Evolutionary conservation across 139 green algal genomes (phyloP).

Genomic region (Mesostigma viride): DNA sequence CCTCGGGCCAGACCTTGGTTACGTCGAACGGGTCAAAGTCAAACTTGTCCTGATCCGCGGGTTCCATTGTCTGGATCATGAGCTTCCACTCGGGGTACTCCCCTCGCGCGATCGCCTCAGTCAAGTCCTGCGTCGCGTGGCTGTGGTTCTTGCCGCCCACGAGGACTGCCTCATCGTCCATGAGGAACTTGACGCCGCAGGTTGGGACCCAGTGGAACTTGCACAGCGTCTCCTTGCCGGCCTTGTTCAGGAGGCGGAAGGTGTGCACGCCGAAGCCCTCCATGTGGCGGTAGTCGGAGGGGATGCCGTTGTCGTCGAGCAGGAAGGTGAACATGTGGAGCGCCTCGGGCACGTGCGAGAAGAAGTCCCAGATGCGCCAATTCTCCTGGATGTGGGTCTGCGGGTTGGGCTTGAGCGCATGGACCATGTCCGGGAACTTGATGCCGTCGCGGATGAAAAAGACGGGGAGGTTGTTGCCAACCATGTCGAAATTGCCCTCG

Average conservation of each 20-base stretch:
- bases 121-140: constrained; percentile 90
- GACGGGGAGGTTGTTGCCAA: constrained; percentile 89
- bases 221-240: constrained; percentile 70
- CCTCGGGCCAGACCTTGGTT: constrained; percentile 75
- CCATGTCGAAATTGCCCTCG: constrained; percentile 46
- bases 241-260: constrained; percentile 73
- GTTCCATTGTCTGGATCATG: constrained; percentile 84
- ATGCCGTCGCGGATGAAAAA: constrained; percentile 92
- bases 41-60: constrained; percentile 56
- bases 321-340: constrained; percentile 94
- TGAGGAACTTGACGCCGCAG: constrained; percentile 62
- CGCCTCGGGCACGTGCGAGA: constrained; percentile 80
- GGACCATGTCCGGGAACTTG: constrained; percentile 91
- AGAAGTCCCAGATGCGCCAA: constrained; percentile 94
- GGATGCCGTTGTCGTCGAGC: constrained; percentile 80
- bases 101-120: constrained; percentile 72
- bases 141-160: constrained; percentile 87
- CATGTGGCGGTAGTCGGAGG: constrained; percentile 85
- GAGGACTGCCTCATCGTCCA: constrained; percentile 76
- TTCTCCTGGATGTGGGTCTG: constrained; percentile 88
- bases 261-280: constrained; percentile 94
- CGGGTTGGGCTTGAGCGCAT: constrained; percentile 92
- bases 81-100: constrained; percentile 92
- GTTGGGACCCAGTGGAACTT: constrained; percentile 97
- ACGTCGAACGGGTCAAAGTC: constrained; percentile 78